Evolutionary conservation across 2,329 filamentous ascomycete species (phyloP).

Genomic region (Helotiales sp.): DNA sequence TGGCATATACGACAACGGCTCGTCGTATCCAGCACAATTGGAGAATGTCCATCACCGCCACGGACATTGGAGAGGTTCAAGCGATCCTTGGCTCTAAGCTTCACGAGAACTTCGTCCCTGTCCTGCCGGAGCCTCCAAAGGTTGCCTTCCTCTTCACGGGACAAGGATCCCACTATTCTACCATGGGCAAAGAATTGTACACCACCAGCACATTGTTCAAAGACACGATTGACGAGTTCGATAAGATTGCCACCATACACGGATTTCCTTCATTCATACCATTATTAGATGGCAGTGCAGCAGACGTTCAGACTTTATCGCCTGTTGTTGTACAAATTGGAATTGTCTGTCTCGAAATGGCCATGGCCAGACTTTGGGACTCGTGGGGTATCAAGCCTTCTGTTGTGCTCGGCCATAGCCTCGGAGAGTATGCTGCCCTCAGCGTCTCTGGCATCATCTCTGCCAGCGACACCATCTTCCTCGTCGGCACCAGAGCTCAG

Average conservation of each 20-base stretch:
- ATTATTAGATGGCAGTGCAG: constrained; percentile 48
- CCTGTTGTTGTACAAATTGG: constrained; percentile 60
- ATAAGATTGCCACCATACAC: constrained; percentile 33
- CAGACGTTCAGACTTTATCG: constrained; percentile 49
- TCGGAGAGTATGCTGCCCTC: constrained; percentile 77
- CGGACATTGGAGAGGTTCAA: constrained; percentile 50
- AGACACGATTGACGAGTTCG: constrained; percentile 33
- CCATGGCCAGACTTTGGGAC: constrained; percentile 59
- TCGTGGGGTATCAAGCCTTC: constrained; percentile 61
- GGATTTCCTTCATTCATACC: constrained; percentile 40
- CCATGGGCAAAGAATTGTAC: constrained; percentile 37
- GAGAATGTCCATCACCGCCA: constrained; percentile 55
- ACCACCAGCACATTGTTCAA: constrained; percentile 46
- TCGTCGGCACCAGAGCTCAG: constrained; percentile 70
- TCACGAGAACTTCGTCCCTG: constrained; percentile 46
- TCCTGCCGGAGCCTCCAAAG: constrained; percentile 19
- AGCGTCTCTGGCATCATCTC: constrained; percentile 73
- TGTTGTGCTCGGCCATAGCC: constrained; percentile 64
- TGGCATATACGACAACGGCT: constrained; percentile 43
- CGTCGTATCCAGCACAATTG: constrained; percentile 65
- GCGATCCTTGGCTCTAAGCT: constrained; percentile 57
- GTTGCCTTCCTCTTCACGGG: constrained; percentile 45
- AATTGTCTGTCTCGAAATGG: constrained; percentile 59
- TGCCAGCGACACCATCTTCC: constrained; percentile 71
- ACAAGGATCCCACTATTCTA: constrained; percentile 52